A percentile compares a stretch with the other conserved stretches of the same genome.
phyloP scores from a whole-genome alignment of 78 protist species.

The Pelomyxa schiedti region DNA sequence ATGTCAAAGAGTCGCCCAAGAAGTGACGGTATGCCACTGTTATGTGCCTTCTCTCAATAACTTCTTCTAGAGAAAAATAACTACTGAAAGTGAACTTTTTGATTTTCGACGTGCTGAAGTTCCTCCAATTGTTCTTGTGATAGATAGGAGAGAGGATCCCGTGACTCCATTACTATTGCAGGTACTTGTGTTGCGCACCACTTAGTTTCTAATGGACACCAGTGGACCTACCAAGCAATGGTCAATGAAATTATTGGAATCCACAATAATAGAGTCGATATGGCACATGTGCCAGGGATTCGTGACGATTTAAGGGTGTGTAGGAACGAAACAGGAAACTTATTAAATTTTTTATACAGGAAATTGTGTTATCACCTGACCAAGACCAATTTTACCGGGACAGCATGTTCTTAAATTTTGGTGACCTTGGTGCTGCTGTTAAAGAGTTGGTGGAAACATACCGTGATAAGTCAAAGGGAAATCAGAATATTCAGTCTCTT shows the following conservation, averaged over 20 bases:
- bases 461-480: slow-evolving; percentile 35
- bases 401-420: slow-evolving; percentile 72
- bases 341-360: not conserved
- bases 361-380: slow-evolving; percentile 46
- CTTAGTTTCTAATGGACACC: too few species aligned
- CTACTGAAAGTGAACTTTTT: slow-evolving; percentile 56
- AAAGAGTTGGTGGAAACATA: slow-evolving; percentile 68
- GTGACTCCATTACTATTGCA: slow-evolving; percentile 89
- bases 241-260: slow-evolving; percentile 85
- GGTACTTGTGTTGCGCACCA: slow-evolving; percentile 39
- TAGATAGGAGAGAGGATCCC: slow-evolving; percentile 90
- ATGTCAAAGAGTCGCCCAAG: not conserved
- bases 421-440: slow-evolving; percentile 78
- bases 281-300: not conserved
- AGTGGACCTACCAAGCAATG: slow-evolving; percentile 82
- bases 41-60: too few species aligned
- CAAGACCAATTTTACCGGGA: slow-evolving; percentile 68
- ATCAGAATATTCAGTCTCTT: slow-evolving; percentile 56
- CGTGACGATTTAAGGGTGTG: slow-evolving; percentile 7
- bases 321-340: not conserved
- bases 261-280: slow-evolving; percentile 59
- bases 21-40: not conserved
- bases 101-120: slow-evolving; percentile 43
- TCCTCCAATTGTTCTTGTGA: slow-evolving; percentile 67
- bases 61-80: too few species aligned